phyloP scores from a whole-genome alignment of 2,329 filamentous ascomycete genomes.

The Myriangium duriaei region DNA sequence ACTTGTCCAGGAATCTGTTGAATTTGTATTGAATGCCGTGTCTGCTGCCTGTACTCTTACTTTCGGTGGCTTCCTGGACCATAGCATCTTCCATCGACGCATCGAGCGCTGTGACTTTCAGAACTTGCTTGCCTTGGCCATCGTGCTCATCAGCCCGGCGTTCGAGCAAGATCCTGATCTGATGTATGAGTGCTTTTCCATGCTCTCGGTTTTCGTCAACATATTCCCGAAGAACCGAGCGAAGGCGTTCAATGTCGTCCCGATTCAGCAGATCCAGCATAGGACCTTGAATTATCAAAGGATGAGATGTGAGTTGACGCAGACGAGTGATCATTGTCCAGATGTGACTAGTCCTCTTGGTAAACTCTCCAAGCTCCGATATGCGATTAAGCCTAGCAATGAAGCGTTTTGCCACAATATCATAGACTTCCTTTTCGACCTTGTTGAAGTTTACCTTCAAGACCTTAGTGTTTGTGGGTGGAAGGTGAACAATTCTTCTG shows the following conservation, averaged over 20 bases:
- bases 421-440: conserved; percentile 42
- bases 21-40: conserved; percentile 25
- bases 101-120: not conserved
- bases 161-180: not conserved
- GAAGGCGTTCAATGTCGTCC: conserved; percentile 34
- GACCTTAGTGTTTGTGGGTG: conserved; percentile 33
- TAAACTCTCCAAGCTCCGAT: conserved; percentile 14
- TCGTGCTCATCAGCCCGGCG: not conserved
- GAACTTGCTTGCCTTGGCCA: not conserved
- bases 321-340: conserved; percentile 38
- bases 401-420: conserved; percentile 36
- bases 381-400: conserved; percentile 30
- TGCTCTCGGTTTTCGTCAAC: not conserved
- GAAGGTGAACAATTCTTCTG: conserved; percentile 42
- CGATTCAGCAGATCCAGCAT: conserved; percentile 33
- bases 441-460: conserved; percentile 37
- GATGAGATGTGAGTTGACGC: conserved; percentile 39
- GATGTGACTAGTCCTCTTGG: conserved; percentile 27
- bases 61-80: no score
- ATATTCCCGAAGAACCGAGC: conserved; percentile 9
- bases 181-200: not conserved
- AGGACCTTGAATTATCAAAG: conserved; percentile 35
- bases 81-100: not conserved
- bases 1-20: conserved; percentile 26
- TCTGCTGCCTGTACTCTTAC: not conserved